Conservation (phyloP, 2,329 filamentous ascomycete species). For the Curvularia verruculosa region DNA sequence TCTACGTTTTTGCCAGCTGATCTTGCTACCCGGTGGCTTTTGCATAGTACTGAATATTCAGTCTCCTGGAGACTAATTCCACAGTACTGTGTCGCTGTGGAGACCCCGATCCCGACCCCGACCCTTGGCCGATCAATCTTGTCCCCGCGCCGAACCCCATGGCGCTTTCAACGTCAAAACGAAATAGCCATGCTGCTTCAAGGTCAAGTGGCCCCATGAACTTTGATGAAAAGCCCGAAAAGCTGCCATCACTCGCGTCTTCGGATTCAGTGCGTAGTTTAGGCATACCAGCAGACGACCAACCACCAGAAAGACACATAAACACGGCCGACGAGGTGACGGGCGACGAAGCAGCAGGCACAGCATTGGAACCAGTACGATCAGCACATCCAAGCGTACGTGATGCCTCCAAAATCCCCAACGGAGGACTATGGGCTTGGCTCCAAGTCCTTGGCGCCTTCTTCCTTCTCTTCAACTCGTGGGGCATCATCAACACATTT, state of each 20-base stretch:
- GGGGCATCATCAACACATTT: conserved; percentile 57
- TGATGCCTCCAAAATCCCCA: conserved; percentile 52
- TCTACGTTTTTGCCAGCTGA: not conserved
- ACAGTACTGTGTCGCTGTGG: not conserved
- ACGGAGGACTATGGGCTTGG: conserved; percentile 57
- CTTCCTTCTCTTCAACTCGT: conserved; percentile 57
- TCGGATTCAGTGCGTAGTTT: conserved; percentile 20
- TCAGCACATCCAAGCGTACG: conserved; percentile 46
- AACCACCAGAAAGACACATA: conserved; percentile 17
- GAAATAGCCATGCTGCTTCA: not conserved
- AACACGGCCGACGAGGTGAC: conserved; percentile 23
- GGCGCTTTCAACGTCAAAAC: not conserved
- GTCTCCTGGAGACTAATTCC: not conserved
- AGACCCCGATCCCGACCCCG: too few relatives aligned
- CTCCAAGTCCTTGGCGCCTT: conserved; percentile 57
- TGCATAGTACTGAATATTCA: not conserved
- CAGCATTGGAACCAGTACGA: conserved; percentile 27
- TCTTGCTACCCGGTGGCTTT: not conserved
- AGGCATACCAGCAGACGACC: conserved; percentile 9
- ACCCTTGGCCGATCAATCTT: too few relatives aligned
- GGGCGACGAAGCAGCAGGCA: conserved; percentile 2
- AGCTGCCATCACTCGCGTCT: conserved; percentile 19
- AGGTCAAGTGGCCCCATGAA: conserved; percentile 1
- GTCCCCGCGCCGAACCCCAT: not conserved
- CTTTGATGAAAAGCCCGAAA: conserved; percentile 27